Evolutionary conservation across 495 filamentous ascomycete species (phyloP).

Genomic region (Thermothielavioides terrestris): DNA sequence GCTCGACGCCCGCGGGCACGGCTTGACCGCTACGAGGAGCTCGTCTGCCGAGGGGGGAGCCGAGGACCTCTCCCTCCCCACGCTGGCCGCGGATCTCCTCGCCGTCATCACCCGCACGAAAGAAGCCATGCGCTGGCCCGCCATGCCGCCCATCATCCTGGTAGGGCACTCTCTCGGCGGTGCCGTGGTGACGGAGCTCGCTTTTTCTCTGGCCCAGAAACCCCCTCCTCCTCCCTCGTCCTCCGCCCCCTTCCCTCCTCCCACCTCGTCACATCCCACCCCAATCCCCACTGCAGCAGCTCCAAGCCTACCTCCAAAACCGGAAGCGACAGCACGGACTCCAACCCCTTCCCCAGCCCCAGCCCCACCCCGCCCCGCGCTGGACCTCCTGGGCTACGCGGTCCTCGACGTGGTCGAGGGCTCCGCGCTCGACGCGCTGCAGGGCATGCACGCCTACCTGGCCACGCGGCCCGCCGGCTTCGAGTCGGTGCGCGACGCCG

Average conservation of each 20-base stretch:
- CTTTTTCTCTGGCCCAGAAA: slow-evolving; percentile 27
- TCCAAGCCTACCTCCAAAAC: background rate
- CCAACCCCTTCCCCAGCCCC: background rate
- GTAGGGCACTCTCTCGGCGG: slow-evolving; percentile 95
- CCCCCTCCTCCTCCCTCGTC: background rate
- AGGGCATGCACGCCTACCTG: slow-evolving; percentile 88
- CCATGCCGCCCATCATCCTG: slow-evolving; percentile 65
- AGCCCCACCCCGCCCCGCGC: background rate
- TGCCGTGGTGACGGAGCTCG: slow-evolving; percentile 84
- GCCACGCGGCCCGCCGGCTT: slow-evolving; percentile 76
- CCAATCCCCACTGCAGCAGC: no score
- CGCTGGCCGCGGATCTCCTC: slow-evolving; percentile 64
- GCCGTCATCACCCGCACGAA: slow-evolving; percentile 58
- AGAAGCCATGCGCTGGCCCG: slow-evolving; percentile 57
- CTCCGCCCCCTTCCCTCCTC: no score
- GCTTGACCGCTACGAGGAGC: slow-evolving; percentile 44
- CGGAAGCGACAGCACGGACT: no score
- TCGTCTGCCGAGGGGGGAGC: slow-evolving; percentile 14
- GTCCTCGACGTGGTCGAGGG: slow-evolving; percentile 96
- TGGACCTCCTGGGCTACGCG: slow-evolving; percentile 64
- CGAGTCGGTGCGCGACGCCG: slow-evolving; percentile 60
- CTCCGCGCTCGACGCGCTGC: slow-evolving; percentile 76
- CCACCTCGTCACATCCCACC: no score
- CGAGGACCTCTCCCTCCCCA: slow-evolving; percentile 57
- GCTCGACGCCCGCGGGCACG: slow-evolving; percentile 79